Evolutionary conservation across 306 rosid species (phyloP), one percentile per base, ranked within the genome.

Genomic region (Quillaja saponaria): DNA sequence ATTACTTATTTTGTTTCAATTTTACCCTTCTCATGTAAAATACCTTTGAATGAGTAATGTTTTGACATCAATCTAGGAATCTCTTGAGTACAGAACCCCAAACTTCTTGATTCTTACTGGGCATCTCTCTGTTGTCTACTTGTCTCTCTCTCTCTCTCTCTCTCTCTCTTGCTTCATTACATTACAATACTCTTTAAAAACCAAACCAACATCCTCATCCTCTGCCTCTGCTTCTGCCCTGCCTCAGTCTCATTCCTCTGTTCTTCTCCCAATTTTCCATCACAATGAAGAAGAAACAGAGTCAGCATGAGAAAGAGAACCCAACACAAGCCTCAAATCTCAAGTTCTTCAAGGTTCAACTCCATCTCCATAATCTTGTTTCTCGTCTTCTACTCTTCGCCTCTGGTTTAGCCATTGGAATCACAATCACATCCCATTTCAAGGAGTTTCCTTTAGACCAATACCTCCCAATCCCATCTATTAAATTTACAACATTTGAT

Each of bases 361-460:
- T 74, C n/a, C 79, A 74, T 21, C 58, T 85, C 46, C 66, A 79
- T 3, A 83, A 68, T 13, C 76, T 78, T 49, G 21, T 84, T 49
- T 52, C 58, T 8, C 49, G 63, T 50, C 18, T 75, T 38, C 51
- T 92, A 0, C 55, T 86, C 47, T 88, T 86, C 46, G 79, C 78
- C 13, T 74, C 71, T 49, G 96, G 85, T 37, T 55, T 92, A 41
- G 75, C 85, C 69, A 54, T 87, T 16, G 99, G 91, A 15, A 47
- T 83, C 68, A 72, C 82, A 0, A 69, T 86, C 33, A 73, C 80
- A 65, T 74, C 78, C 37, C 69, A 58, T 44, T 58, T 81, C 52
- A 54, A 53, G 34, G 75, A 68, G 5, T 69, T 74, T 52, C 61
- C 81, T 44, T 14, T 76, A 73, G 61, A 49, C 16, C 77, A 46